Base-by-base conservation (phyloP, 2,329 filamentous ascomycete genomes). In the Torrubiella hemipterigena region DNA sequence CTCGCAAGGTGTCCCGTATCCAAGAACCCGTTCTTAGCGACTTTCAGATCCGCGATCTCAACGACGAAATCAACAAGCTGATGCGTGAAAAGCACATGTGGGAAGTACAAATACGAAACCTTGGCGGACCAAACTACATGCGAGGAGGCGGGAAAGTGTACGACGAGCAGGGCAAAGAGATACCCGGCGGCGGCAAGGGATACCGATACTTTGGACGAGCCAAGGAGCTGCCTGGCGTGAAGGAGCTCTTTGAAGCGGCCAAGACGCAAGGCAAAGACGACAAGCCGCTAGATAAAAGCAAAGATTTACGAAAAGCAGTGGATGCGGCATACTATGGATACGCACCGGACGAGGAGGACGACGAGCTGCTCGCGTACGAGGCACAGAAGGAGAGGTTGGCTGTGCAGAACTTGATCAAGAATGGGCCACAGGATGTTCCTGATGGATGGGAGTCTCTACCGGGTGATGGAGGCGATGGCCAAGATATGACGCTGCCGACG, bases 31-130 rank as follows among this genome's bases (percentile, higher is more conserved):
- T 80, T 28, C 69, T 98, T n/a, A 85, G 77, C 58, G 91, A 98
- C 67, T 96, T 82, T 64, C 91, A 96, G 66, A 85, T 98, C 56
- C 79, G 91, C 49, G 91, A 98, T 58, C 67, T 98, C 52, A 98
- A 98, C 63, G 91, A 98, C 57, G 91, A 98, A 60, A 93, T 98
- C 67, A 98, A 98, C 67, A 93, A 94, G 62, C 71, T 94, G 39
- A 95, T 98, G 84, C 78, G 86, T 41, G 91, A 98, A 65, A 98
- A 98, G 60, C 86, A 93, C 69, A 87, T 93, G 72, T 98, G 91
- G 91, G 91, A 98, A 65, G 75, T 91, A 45, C 86, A 95, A 59
- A 95, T 98, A 45, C 73, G 87, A 36, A 93, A 93, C 48, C 56
- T 96, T 16, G 91, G 91, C n/a, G 91, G 91, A 3, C 91, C 91